phyloP scores from a whole-genome alignment of 768 basidiomycete genomes.

The Suillus sp. region DNA sequence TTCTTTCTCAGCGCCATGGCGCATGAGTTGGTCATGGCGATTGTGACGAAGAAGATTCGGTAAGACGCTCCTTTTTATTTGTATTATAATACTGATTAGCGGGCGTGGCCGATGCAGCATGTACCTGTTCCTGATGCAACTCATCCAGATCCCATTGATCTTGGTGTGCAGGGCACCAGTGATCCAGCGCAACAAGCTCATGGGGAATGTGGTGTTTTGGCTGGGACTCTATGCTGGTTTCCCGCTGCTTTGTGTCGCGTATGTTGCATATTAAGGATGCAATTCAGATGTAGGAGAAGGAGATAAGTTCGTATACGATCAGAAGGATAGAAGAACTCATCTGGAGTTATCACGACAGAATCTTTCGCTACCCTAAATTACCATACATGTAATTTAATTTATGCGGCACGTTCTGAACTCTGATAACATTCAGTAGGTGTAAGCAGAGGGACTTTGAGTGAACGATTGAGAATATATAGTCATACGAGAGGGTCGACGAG shows the following conservation, averaged over 20 bases:
- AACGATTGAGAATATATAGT: background rate
- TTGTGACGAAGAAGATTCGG: conserved; percentile 93
- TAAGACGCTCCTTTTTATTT: conserved; percentile 33
- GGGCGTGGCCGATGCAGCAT: conserved; percentile 46
- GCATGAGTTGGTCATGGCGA: conserved; percentile 95
- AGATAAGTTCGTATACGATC: background rate
- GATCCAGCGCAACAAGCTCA: conserved; percentile 77
- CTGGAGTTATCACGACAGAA: background rate
- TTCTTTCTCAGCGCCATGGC: conserved; percentile 88
- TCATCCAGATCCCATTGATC: conserved; percentile 92
- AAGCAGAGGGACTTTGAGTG: background rate
- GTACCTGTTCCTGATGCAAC: conserved; percentile 83
- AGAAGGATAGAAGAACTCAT: background rate
- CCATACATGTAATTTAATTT: background rate
- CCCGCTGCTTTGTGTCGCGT: conserved; percentile 87
- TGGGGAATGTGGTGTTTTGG: conserved; percentile 93
- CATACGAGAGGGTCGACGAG: background rate
- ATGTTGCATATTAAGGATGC: conserved; percentile 51
- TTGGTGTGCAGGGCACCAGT: conserved; percentile 72
- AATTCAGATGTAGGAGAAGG: background rate
- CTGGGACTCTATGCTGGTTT: conserved; percentile 89
- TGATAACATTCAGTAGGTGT: background rate
- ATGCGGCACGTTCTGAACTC: background rate
- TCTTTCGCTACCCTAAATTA: conserved; percentile 6
- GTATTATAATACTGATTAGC: background rate